Evolutionary conservation across 2,329 filamentous ascomycete species (phyloP), one percentile per base, ranked within the genome.

Genomic region (Ascochyta pisi): DNA sequence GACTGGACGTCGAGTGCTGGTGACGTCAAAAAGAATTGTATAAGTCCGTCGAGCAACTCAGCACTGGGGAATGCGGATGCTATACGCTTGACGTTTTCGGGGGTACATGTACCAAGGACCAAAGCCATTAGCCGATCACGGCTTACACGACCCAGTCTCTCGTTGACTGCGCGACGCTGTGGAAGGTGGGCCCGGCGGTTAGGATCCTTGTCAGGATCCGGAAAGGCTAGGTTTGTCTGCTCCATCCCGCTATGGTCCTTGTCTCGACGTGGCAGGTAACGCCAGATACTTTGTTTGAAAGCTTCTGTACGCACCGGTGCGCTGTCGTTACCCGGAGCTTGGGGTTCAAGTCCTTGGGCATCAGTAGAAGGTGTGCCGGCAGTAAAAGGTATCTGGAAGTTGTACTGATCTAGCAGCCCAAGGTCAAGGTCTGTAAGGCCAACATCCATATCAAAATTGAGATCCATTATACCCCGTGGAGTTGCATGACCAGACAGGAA

Each of bases 111-210:
- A 45, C 81, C 80, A 33, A 91, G 75, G 1, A 90, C 83, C 54
- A 90, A 81, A 10, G 83, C 86, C 51, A 91, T 76, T 1, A 90
- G 81, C 42, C 81, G 82, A 69, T 91, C 89, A 27, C 79, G 73
- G 19, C 76, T 76, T 2, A 73, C 75, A 39, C 75, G 74, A 16
- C 73, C 70, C 3, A 81, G 62, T 31, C 73, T 74, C 52, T 80
- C 78, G 37, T 71, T 71, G 5, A 77, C 76, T 2, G 77, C 75
- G 26, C 78, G 68, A n/a, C 77, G 70, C 26, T 64, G 58, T n/a
- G 61, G 52, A 3, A 70, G 58, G 41, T 76, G 75, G 2, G 78
- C 69, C 9, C 74, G 73, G 15, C 58, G 62, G 23, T 54, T 47
- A 15, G 34, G 46, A 2, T 73, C 75, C 23, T 68, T 73, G 0